phyloP scores from a whole-genome alignment of 352 stramenopile genomes.

The Pythium utonaiense region DNA sequence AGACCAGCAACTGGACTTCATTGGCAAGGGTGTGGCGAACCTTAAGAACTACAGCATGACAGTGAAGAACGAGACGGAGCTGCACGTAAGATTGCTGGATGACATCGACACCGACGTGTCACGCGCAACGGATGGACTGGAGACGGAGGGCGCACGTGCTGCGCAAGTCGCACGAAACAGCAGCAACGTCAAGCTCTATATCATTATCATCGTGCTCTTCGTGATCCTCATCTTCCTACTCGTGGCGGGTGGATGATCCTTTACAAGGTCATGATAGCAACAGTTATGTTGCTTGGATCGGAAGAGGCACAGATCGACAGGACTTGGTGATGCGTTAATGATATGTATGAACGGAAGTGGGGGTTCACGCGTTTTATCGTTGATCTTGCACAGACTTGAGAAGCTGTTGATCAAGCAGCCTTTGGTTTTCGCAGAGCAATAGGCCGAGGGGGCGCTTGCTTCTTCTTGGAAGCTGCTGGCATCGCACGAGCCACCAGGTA shows the following conservation, averaged over 20 bases:
- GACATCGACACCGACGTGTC: conserved; percentile 89
- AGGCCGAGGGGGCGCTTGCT: neutral
- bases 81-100: conserved; percentile 85
- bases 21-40: conserved; percentile 78
- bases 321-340: neutral
- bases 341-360: conserved; percentile 12
- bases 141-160: conserved; percentile 76
- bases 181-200: conserved; percentile 93
- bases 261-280: neutral
- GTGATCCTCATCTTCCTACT: conserved; percentile 88
- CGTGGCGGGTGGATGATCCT: conserved; percentile 45
- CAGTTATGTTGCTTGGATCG: neutral
- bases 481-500: conserved; percentile 12
- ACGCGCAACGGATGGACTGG: conserved; percentile 77
- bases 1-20: conserved; percentile 82
- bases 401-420: conserved; percentile 1
- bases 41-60: conserved; percentile 82
- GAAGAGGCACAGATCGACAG: neutral
- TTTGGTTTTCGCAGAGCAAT: conserved; percentile 8
- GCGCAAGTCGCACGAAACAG: conserved; percentile 89
- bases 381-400: neutral
- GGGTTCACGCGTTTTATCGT: neutral
- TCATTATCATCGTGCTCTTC: conserved; percentile 86
- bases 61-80: conserved; percentile 88
- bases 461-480: neutral